Base-by-base conservation (phyloP, 1,284 basidiomycete species). In the Taiwanofungus camphoratus region DNA sequence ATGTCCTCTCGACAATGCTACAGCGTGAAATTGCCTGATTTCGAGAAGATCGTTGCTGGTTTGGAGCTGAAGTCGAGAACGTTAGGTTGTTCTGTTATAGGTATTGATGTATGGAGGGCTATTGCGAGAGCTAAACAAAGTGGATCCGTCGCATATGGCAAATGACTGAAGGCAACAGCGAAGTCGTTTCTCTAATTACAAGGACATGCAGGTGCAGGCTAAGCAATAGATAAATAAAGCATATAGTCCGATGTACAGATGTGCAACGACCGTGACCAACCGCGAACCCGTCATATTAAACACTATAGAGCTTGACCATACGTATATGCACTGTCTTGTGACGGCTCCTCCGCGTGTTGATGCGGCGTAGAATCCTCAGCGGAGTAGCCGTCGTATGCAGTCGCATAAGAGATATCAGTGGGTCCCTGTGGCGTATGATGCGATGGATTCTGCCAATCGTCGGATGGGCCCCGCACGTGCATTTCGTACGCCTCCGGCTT, bases 401-500 rank as follows among this genome's bases (percentile, higher is more conserved):
- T 48, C 23, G 37, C 39, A 37, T 42, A 50, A 24, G 52, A 49
- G 37, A 44, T 43, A 26, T 50, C 51, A 13, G 42, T 48, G 35
- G 48, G 46, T n/a, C n/a, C n/a, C 45, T 47, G 45, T 9, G 42
- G 51, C 5, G 52, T 46, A 20, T 50, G 52, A 2, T 41, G 3
- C 29, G 45, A 27, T 45, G 44, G 24, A 31, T 41, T 9, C 39
- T 41, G 44, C 53, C 52, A 53, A 32, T 58, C 54, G 26, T 56
- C 55, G 13, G 55, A 45, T 18, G 61, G 57, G 30, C 43, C 45
- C 22, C 71, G 69, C 19, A 73, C 68, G 26, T 70, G 71, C 76
- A 80, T 75, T 64, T 82, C 81, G 56, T 73, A 76, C 36, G 69
- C 49, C 35, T 63, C 59, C 18, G 52, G 29, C 20, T 21, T 44